Percentiles rank a stretch among this genome's conserved stretches.
phyloP scores from a whole-genome alignment of 805 yeast species.

The Nakazawaea anatomiae region DNA sequence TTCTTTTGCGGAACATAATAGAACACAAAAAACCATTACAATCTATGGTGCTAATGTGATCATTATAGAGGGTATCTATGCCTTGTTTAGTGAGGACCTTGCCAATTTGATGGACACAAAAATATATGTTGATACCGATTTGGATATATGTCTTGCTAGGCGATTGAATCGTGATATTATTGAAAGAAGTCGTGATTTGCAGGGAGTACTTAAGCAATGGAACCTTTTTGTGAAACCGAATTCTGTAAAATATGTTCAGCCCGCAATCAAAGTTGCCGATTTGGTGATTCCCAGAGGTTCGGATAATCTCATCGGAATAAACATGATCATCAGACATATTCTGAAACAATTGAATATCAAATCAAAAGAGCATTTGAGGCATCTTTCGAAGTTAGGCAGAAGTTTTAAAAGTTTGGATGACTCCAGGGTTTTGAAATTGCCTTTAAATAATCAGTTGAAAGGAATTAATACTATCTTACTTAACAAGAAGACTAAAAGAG shows the following conservation, averaged over 20 bases:
- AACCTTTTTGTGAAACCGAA: slow-evolving; percentile 87
- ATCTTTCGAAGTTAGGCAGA: slow-evolving; percentile 53
- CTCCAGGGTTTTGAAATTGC: slow-evolving; percentile 31
- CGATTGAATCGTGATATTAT: slow-evolving; percentile 82
- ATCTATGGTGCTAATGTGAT: slow-evolving; percentile 94
- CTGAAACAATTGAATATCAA: slow-evolving; percentile 62
- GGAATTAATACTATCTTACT: slow-evolving; percentile 71
- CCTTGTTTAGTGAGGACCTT: slow-evolving; percentile 65
- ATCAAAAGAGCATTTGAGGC: slow-evolving; percentile 60
- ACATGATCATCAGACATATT: slow-evolving; percentile 74
- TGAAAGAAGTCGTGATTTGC: slow-evolving; percentile 78
- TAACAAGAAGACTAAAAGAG: slow-evolving; percentile 47
- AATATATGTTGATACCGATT: slow-evolving; percentile 88
- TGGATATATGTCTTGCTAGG: slow-evolving; percentile 88
- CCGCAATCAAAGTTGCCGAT: slow-evolving; percentile 77
- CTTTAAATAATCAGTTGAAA: slow-evolving; percentile 56
- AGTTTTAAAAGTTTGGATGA: slow-evolving; percentile 24
- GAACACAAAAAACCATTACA: slow-evolving; percentile 60
- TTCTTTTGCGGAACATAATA: slow-evolving; percentile 57
- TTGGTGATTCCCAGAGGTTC: slow-evolving; percentile 87
- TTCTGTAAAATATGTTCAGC: slow-evolving; percentile 67
- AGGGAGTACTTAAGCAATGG: slow-evolving; percentile 87
- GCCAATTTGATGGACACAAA: slow-evolving; percentile 77
- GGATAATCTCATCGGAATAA: slow-evolving; percentile 76
- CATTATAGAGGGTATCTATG: slow-evolving; percentile 86